Conservation (phyloP, 108 stramenopile genomes). For the Skeletonema potamos region DNA sequence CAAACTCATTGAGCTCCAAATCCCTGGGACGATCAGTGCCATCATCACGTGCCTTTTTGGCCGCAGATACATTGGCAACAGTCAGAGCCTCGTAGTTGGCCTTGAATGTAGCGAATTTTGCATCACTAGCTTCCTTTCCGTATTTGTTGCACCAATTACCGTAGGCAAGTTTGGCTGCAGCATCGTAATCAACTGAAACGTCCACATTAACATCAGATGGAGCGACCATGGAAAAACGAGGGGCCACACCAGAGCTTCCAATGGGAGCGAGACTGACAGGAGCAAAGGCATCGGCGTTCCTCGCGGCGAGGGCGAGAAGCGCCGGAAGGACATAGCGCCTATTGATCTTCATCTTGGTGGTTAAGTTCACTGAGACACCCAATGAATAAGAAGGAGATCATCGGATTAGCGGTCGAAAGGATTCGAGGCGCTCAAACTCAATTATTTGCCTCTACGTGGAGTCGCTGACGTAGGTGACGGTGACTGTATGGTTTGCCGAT, state of each 20-base stretch:
- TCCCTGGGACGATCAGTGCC: slow-evolving; percentile 50
- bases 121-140: slow-evolving; percentile 55
- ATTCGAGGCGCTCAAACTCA: background rate
- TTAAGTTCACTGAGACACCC: background rate
- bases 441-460: background rate
- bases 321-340: slow-evolving; percentile 50
- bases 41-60: slow-evolving; percentile 70
- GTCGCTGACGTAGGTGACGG: too few relatives aligned
- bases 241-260: slow-evolving; percentile 5
- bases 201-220: slow-evolving; percentile 40
- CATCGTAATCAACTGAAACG: slow-evolving; percentile 75
- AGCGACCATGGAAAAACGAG: slow-evolving; percentile 31
- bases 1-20: slow-evolving; percentile 77
- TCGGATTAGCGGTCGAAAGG: background rate
- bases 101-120: slow-evolving; percentile 62
- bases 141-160: slow-evolving; percentile 68
- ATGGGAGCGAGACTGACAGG: slow-evolving; percentile 24
- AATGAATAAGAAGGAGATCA: background rate
- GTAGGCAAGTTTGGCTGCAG: slow-evolving; percentile 84
- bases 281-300: slow-evolving; percentile 47
- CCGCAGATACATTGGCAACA: slow-evolving; percentile 76
- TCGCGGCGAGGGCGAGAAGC: slow-evolving; percentile 45
- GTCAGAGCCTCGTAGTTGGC: slow-evolving; percentile 79
- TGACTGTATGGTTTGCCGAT: too few relatives aligned
- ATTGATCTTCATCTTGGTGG: slow-evolving; percentile 36